phyloP scores from a whole-genome alignment of 805 yeast species.

The Zygosaccharomyces pseudorouxii region DNA sequence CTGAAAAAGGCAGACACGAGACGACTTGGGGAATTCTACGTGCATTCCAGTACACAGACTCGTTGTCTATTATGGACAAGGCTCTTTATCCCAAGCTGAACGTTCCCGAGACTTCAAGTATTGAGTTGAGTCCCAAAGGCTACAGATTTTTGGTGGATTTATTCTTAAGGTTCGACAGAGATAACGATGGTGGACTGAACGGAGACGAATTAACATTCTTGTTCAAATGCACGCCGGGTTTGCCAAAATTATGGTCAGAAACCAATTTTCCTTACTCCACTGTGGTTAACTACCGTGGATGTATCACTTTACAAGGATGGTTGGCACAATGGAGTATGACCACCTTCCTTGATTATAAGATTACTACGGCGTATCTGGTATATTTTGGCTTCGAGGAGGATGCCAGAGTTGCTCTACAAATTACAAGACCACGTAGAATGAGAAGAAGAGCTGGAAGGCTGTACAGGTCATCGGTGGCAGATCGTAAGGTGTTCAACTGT shows the following conservation, averaged over 20 bases:
- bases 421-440: constrained; percentile 74
- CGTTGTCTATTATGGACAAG: constrained; percentile 75
- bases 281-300: constrained; percentile 84
- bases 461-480: constrained; percentile 65
- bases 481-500: constrained; percentile 90
- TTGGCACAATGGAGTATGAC: constrained; percentile 98
- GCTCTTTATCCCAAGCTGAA: constrained; percentile 76
- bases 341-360: constrained; percentile 75
- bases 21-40: constrained; percentile 94
- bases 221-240: constrained; percentile 88
- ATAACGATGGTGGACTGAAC: constrained; percentile 92
- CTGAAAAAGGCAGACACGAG: constrained; percentile 91
- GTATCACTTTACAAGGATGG: constrained; percentile 96
- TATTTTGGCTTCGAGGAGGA: constrained; percentile 78
- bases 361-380: constrained; percentile 83
- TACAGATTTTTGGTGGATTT: constrained; percentile 88
- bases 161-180: constrained; percentile 82
- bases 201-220: constrained; percentile 62
- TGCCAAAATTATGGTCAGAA: constrained; percentile 83
- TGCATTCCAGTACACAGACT: constrained; percentile 86
- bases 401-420: constrained; percentile 54
- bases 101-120: constrained; percentile 69
- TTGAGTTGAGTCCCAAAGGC: constrained; percentile 88
- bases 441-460: constrained; percentile 60
- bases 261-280: constrained; percentile 82